Evolutionary conservation across 306 rosid genomes (phyloP).

Genomic region (Purshia tridentata): DNA sequence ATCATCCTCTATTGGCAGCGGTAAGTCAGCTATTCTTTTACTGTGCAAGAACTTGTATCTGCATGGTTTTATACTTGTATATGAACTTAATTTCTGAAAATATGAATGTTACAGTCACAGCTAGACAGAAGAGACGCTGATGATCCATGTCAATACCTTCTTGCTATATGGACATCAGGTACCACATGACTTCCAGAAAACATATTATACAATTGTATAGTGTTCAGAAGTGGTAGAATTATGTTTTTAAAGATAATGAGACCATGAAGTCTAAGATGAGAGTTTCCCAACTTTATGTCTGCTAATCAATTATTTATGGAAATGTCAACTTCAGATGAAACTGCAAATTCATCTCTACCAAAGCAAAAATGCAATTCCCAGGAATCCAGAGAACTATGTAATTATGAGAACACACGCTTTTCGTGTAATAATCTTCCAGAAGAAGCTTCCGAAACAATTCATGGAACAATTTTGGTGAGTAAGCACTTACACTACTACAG

Average conservation of each 20-base stretch:
- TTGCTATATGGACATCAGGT: conserved; percentile 54
- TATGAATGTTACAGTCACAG: conserved; percentile 42
- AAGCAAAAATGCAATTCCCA: conserved; percentile 12
- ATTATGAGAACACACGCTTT: conserved; percentile 11
- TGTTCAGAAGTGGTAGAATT: not conserved
- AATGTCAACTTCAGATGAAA: conserved; percentile 29
- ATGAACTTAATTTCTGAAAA: not conserved
- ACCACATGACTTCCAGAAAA: conserved; percentile 1
- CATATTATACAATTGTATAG: not conserved
- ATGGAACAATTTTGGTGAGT: conserved; percentile 68
- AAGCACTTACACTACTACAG: not conserved
- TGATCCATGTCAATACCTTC: conserved; percentile 53
- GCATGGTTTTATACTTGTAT: not conserved
- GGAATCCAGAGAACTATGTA: conserved; percentile 14
- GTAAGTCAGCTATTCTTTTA: conserved; percentile 29
- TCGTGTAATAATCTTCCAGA: conserved; percentile 25
- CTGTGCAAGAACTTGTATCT: not conserved
- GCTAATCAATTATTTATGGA: not conserved
- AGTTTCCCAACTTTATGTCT: not conserved
- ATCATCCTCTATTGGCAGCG: conserved; percentile 35
- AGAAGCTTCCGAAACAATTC: conserved; percentile 33
- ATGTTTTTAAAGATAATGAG: not conserved
- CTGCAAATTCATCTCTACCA: conserved; percentile 20
- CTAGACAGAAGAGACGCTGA: conserved; percentile 24
- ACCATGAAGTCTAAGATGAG: not conserved